Evolutionary conservation across 495 filamentous ascomycete species (phyloP).

Genomic region (Tetracladium setigerum): DNA sequence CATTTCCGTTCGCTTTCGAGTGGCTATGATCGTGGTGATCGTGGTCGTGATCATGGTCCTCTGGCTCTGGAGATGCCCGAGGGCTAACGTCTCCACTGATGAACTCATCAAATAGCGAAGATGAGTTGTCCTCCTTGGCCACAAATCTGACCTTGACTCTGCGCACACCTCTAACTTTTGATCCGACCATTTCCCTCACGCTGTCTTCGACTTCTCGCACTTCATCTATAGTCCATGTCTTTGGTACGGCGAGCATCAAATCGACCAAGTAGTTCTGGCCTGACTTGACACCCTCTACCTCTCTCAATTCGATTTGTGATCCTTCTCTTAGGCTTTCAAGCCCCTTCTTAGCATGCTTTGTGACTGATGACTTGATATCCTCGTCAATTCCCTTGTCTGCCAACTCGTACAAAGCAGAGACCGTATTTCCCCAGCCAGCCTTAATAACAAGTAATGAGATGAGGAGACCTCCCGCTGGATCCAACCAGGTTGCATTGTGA

Average conservation of each 20-base stretch:
- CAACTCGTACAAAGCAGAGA: slow-evolving; percentile 72
- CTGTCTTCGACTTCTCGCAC: slow-evolving; percentile 61
- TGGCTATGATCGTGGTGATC: slow-evolving; percentile 13
- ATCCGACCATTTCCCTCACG: slow-evolving; percentile 60
- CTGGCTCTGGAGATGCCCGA: slow-evolving; percentile 58
- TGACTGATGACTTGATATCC: slow-evolving; percentile 67
- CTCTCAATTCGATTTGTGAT: slow-evolving; percentile 50
- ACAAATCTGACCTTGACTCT: slow-evolving; percentile 77
- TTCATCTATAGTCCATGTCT: slow-evolving; percentile 59
- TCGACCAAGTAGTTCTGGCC: slow-evolving; percentile 94
- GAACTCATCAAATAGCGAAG: slow-evolving; percentile 68
- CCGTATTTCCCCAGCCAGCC: slow-evolving; percentile 82
- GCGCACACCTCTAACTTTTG: slow-evolving; percentile 72
- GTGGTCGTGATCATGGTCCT: slow-evolving; percentile 39
- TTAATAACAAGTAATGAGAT: slow-evolving; percentile 90
- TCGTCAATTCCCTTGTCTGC: slow-evolving; percentile 83
- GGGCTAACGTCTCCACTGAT: slow-evolving; percentile 59
- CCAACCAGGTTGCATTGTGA: slow-evolving; percentile 77
- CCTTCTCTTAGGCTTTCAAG: slow-evolving; percentile 40
- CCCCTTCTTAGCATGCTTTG: slow-evolving; percentile 50
- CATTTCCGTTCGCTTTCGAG: slow-evolving; percentile 10
- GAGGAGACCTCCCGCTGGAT: slow-evolving; percentile 87
- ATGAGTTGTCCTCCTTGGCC: slow-evolving; percentile 43
- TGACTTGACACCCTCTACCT: slow-evolving; percentile 81
- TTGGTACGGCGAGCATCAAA: slow-evolving; percentile 72